Evolutionary conservation across 1,284 basidiomycete genomes (phyloP), one percentile per base, ranked within the genome.

Genomic region (Cutaneotrichosporon sp.): DNA sequence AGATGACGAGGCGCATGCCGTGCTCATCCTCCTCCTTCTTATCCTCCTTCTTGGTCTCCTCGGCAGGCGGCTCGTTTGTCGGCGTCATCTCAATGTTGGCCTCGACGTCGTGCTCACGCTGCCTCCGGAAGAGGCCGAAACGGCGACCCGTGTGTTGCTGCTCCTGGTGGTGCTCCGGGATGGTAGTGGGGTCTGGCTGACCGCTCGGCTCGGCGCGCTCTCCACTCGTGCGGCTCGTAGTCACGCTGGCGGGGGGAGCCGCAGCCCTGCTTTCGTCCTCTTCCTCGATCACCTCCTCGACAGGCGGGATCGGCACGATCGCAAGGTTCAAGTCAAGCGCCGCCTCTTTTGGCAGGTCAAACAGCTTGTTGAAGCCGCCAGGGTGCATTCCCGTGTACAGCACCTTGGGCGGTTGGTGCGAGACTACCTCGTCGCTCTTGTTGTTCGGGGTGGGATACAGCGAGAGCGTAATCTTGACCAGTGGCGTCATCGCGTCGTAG

Each of bases 401-500:
- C 0, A 87, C 80, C 16, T 82, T 82, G n/a, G 81, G 81, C 72
- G 61, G 80, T 76, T 30, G 63, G 81, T 81, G 42, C 13, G 49
- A 26, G 47, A 55, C 32, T 4, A 30, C 30, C n/a, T 56, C 56
- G n/a, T 13, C 42, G 57, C 34, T 30, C 4, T 85, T 84, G 21
- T 31, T 21, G 58, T 88, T 85, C 14, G 87, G 84, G 2, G 87
- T 83, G 0, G 91, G 83, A 51, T 90, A 82, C 52, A 91, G 87
- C 65, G 89, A 84, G 32, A 94, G 85, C 32, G 87, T 86, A 67
- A 95, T 87, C 22, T 84, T 85, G 72, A 90, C 91, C 71, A 88
- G 88, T 13, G 91, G 88, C 0, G 91, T 88, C 67, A 92, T 91
- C 69, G 90, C 91, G 74, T 95, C 92, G 77, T 89, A 95, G 76